Percentiles rank a stretch among this genome's conserved stretches.
These are phyloP conservation scores for Rhododendron vialii DNA, from an alignment of 148 eudicot species.

Conservation along the genomic window DNA sequence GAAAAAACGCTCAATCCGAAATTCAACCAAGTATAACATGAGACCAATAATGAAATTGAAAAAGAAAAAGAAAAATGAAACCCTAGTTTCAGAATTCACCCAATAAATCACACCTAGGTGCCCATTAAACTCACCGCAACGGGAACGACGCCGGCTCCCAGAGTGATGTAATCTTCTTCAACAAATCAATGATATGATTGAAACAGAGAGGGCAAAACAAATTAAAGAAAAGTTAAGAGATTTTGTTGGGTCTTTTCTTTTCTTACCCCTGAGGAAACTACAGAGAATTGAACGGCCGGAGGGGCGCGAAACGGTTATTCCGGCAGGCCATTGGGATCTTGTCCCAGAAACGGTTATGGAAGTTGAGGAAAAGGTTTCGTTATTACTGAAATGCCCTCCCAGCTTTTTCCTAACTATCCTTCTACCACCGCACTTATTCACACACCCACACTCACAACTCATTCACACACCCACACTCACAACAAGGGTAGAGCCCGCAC, in stretches of 20 bases:
- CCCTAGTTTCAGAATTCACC: conserved; percentile 2
- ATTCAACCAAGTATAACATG: neutral
- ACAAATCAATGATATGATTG: neutral
- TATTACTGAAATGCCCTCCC: neutral
- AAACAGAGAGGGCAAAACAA: neutral
- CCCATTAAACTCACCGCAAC: neutral
- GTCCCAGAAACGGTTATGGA: conserved; percentile 14
- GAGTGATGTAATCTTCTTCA: neutral
- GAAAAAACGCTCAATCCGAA: neutral
- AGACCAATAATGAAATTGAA: neutral
- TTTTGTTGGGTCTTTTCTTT: neutral
- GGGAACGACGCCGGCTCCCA: too few relatives aligned
- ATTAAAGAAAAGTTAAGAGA: neutral
- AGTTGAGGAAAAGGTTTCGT: neutral
- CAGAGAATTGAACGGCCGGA: neutral
- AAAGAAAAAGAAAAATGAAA: neutral
- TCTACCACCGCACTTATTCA: too few relatives aligned
- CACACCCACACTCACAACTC: too few relatives aligned
- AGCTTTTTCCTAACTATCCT: neutral
- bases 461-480: too few relatives aligned
- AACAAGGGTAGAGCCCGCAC: too few relatives aligned
- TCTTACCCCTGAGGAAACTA: neutral
- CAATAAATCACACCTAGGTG: neutral
- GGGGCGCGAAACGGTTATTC: conserved; percentile 27
- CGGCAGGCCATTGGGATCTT: conserved; percentile 42